A percentile compares a stretch with the other conserved stretches of the same genome.
Evolutionary conservation across 2,329 filamentous ascomycete species (phyloP).

Genomic region (Boeremia lycopersici): DNA sequence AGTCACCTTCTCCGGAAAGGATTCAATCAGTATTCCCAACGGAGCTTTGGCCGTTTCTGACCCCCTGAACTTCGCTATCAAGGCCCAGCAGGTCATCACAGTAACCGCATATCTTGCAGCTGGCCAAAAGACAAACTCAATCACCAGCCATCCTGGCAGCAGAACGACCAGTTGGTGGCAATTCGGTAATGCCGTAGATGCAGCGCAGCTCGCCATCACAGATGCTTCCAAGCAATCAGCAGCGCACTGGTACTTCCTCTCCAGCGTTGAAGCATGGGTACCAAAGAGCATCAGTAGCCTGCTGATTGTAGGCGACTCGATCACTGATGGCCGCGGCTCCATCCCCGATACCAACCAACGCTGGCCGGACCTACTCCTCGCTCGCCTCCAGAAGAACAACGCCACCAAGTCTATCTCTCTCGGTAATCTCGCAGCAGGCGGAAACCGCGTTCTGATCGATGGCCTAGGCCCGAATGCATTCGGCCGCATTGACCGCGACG

Average conservation of each 20-base stretch:
- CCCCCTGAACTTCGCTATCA: conserved; percentile 61
- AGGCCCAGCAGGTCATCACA: conserved; percentile 59
- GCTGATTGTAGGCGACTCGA: conserved; percentile 66
- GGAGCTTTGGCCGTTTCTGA: conserved; percentile 67
- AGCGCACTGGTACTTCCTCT: conserved; percentile 64
- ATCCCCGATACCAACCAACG: conserved; percentile 65
- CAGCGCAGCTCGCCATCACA: conserved; percentile 54
- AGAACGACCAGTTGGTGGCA: conserved; percentile 67
- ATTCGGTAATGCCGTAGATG: conserved; percentile 61
- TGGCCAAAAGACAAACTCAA: conserved; percentile 62
- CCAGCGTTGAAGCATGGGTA: conserved; percentile 61
- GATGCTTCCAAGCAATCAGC: conserved; percentile 43
- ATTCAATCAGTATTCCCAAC: conserved; percentile 58
- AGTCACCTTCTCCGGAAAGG: conserved; percentile 64
- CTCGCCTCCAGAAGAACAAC: conserved; percentile 53
- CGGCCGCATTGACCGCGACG: conserved; percentile 67
- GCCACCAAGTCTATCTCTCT: conserved; percentile 59
- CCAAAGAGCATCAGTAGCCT: conserved; percentile 54
- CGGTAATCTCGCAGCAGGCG: conserved; percentile 70
- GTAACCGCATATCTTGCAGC: conserved; percentile 63
- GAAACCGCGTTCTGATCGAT: conserved; percentile 68
- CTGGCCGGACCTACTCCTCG: conserved; percentile 45
- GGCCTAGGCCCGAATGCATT: conserved; percentile 67
- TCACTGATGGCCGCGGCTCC: conserved; percentile 68
- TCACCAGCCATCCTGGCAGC: conserved; percentile 70